Evolutionary conservation across 768 basidiomycete genomes (phyloP), one percentile per base, ranked within the genome.

Genomic region (Podaxis sp.): DNA sequence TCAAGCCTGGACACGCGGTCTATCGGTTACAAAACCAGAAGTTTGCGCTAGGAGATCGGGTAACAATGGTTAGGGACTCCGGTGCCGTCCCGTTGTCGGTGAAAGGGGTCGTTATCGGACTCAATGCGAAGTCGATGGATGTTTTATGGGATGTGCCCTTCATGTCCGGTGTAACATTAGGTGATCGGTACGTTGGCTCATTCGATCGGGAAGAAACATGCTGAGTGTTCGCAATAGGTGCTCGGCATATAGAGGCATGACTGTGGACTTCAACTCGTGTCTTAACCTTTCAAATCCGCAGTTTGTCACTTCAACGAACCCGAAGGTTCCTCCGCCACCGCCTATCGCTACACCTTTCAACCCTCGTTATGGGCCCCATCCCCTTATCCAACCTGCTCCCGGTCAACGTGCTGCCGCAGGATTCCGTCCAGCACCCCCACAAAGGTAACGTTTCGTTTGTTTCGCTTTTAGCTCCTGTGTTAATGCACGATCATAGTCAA

Each of bases 141-240:
- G 90, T 98, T 23, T 83, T 96, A 0, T 98, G 97, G 92, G 97
- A 99, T 71, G 88, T 90, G 23, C 82, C 93, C 1, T 98, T 99
- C 75, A 92, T 99, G 85, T 87, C 93, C 21, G 97, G 97, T 5
- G 81, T 83, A 2, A 97, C 91, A 0, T 76, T 98, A 10, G 86
- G 87, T 3, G 92, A 91, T 67, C 80, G 95, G 91, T 93, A 66
- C 21, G 69, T 68, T 21, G n/a, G 36, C 21, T 36, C 61, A 50
- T 32, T 18, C 11, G 14, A 35, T 37, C 21, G 11, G 9, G 11
- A 21, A 32, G 27, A 27, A 13, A 1, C 52, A 21, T 40, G 27
- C 21, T 38, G 14, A 65, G 64, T 23, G 1, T 55, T 18, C n/a
- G 35, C 18, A 47, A 27, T 64, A 93, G 93, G 63, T 97, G 95